Evolutionary conservation across 2,329 filamentous ascomycete genomes (phyloP).

Genomic region (Ophiocordyceps camponoti-leonardi): DNA sequence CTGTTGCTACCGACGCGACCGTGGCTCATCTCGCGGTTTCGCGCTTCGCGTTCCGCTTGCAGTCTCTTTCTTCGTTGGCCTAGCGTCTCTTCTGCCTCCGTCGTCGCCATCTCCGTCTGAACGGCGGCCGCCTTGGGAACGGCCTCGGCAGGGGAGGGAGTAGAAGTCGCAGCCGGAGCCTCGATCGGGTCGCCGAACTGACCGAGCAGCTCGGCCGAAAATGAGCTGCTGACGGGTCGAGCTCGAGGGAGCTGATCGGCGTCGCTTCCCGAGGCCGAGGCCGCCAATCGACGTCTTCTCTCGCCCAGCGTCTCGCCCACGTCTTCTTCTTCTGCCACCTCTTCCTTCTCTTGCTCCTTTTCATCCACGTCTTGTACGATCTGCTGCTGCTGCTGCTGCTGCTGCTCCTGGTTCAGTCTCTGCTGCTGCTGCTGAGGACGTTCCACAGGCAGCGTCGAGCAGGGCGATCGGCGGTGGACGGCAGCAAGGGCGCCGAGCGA

Average conservation of each 20-base stretch:
- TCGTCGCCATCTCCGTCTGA: constrained; percentile 24
- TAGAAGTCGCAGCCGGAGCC: not conserved
- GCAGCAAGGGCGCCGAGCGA: constrained; percentile 15
- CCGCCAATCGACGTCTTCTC: constrained; percentile 46
- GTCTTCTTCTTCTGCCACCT: constrained; percentile 37
- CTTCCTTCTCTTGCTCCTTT: not conserved
- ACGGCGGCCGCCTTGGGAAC: constrained; percentile 15
- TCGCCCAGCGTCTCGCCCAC: constrained; percentile 50
- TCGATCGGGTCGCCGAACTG: constrained; percentile 33
- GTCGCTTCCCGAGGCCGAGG: constrained; percentile 23
- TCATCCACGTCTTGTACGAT: not conserved
- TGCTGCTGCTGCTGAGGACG: constrained; percentile 5
- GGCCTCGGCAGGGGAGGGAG: constrained; percentile 13
- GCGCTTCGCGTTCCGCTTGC: constrained; percentile 51
- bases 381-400: not conserved
- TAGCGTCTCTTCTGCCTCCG: constrained; percentile 48
- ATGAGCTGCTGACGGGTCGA: constrained; percentile 45
- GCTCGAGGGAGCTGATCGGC: constrained; percentile 29
- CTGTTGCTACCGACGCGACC: constrained; percentile 3
- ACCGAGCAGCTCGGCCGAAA: constrained; percentile 51
- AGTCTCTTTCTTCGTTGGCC: constrained; percentile 60
- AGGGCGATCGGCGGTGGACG: not conserved
- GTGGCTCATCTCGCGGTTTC: constrained; percentile 34
- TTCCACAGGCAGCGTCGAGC: not conserved
- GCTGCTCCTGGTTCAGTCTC: constrained; percentile 20